Conservation (phyloP, 305 asterid species). For the Fraxinus nigra region DNA sequence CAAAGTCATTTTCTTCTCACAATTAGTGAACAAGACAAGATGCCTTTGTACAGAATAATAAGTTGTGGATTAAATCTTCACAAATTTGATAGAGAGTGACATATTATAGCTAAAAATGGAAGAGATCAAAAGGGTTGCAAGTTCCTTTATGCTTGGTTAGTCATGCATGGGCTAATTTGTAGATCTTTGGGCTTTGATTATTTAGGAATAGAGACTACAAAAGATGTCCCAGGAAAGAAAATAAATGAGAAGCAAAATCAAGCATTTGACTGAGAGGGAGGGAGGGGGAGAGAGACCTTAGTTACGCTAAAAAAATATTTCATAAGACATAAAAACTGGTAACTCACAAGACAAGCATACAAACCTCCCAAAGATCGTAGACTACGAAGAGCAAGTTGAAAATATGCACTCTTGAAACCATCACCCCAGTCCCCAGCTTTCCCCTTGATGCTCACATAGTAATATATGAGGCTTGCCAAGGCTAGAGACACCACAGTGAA, state of each 20-base stretch:
- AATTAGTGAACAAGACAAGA: background rate
- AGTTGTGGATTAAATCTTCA: background rate
- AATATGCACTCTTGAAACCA: conserved; percentile 98
- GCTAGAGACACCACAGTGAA: conserved; percentile 94
- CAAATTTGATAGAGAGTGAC: background rate
- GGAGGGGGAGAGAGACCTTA: background rate
- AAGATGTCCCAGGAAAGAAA: background rate
- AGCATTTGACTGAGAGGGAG: background rate
- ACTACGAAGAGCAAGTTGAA: conserved; percentile 99
- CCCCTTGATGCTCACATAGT: conserved; percentile 94
- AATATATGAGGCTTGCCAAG: conserved; percentile 88
- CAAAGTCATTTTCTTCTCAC: background rate
- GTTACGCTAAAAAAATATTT: background rate
- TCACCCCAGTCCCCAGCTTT: conserved; percentile 99
- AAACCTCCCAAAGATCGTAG: conserved; percentile 96
- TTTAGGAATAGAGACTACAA: background rate
- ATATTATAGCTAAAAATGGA: background rate
- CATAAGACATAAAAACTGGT: conserved; percentile 5
- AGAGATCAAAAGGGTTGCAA: background rate
- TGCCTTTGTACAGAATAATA: background rate
- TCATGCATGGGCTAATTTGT: background rate
- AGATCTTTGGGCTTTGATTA: background rate
- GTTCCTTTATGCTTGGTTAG: background rate
- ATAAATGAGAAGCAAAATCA: background rate
- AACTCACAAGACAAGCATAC: conserved; percentile 29